Evolutionary conservation across 805 yeast species (phyloP).

Genomic region (Saccharomycopsis olivae): DNA sequence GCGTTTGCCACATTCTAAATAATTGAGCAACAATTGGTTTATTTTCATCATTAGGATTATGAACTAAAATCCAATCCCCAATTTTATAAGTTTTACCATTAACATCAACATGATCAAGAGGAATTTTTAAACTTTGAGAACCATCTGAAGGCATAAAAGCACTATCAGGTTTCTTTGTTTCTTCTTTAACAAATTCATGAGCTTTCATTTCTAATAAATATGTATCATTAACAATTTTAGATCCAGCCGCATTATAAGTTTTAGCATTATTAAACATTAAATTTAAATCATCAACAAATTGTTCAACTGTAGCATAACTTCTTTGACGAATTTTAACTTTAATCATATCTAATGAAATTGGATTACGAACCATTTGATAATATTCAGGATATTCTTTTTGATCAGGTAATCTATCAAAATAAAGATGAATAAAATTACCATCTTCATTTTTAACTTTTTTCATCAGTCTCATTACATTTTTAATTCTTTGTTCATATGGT

Average conservation of each 20-base stretch:
- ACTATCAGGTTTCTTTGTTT: constrained; percentile 71
- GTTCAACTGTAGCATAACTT: constrained; percentile 65
- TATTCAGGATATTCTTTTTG: constrained; percentile 34
- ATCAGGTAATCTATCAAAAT: constrained; percentile 80
- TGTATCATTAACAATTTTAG: constrained; percentile 53
- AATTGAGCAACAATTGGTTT: constrained; percentile 93
- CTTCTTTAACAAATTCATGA: constrained; percentile 47
- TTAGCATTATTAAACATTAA: constrained; percentile 68
- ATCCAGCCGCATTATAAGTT: constrained; percentile 47
- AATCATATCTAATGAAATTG: constrained; percentile 62
- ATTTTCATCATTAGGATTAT: constrained; percentile 77
- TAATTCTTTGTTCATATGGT: constrained; percentile 87
- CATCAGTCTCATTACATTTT: constrained; percentile 70
- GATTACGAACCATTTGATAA: constrained; percentile 42
- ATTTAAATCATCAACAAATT: constrained; percentile 67
- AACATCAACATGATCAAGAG: constrained; percentile 67
- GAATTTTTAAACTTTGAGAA: constrained; percentile 45
- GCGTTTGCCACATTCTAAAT: constrained; percentile 80
- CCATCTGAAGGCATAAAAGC: constrained; percentile 54
- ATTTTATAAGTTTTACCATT: constrained; percentile 67
- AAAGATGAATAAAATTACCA: constrained; percentile 40
- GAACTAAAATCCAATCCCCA: constrained; percentile 91
- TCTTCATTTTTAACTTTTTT: constrained; percentile 56
- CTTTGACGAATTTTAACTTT: constrained; percentile 78
- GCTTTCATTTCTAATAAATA: constrained; percentile 51